Conservation (phyloP, 2,329 filamentous ascomycete genomes). For the Dactylellina drechsleri region DNA sequence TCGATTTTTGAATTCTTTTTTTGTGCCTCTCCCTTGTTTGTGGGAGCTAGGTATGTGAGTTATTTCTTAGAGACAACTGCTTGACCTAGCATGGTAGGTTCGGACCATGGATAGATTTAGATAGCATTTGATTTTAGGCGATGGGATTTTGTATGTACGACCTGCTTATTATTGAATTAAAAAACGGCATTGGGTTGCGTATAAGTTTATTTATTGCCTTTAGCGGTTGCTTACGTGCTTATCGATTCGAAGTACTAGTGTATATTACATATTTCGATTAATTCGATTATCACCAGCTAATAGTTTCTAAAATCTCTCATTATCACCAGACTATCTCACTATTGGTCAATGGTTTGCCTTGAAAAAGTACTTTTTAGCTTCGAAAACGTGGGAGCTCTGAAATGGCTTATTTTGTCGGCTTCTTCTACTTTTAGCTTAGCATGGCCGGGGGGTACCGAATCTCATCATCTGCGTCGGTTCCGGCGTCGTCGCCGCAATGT, state of each 20-base stretch:
- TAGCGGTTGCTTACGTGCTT: background rate
- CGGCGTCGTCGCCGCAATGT: conserved; percentile 1
- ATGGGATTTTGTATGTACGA: conserved; percentile 38
- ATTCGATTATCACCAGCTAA: background rate
- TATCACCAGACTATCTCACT: background rate
- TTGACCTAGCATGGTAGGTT: conserved; percentile 47
- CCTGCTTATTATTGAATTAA: conserved; percentile 41
- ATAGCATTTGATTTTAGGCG: conserved; percentile 32
- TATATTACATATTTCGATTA: background rate
- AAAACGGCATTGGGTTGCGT: conserved; percentile 5
- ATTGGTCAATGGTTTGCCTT: conserved; percentile 5
- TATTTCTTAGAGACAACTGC: conserved; percentile 50
- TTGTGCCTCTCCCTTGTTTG: conserved; percentile 18
- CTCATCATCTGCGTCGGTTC: background rate
- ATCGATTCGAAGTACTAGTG: background rate
- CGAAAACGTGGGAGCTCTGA: conserved; percentile 5
- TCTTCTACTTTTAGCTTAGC: conserved; percentile 9
- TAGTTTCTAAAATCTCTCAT: conserved; percentile 3
- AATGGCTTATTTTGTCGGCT: background rate
- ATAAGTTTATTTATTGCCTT: conserved; percentile 1
- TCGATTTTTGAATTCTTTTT: background rate
- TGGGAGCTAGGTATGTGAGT: conserved; percentile 17
- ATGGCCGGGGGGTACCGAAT: background rate
- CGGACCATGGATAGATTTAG: conserved; percentile 47
- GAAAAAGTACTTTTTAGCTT: background rate